Evolutionary conservation across 352 stramenopile species (phyloP).

Genomic region (Halophytophthora polymorphica): DNA sequence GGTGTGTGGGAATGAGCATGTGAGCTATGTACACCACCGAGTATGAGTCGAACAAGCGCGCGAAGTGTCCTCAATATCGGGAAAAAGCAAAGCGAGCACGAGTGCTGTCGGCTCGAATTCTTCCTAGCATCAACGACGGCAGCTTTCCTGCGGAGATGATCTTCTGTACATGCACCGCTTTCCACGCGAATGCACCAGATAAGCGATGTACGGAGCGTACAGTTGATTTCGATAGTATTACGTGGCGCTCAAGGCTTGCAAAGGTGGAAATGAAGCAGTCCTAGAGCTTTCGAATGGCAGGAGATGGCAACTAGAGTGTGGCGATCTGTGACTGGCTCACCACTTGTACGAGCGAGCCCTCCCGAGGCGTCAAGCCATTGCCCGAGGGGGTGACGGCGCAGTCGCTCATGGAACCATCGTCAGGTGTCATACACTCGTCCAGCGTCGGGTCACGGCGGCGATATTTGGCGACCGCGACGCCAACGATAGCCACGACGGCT

Average conservation of each 20-base stretch:
- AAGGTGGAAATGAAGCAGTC: neutral
- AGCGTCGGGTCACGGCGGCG: conserved; percentile 10
- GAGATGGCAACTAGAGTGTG: conserved; percentile 23
- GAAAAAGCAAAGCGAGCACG: no score
- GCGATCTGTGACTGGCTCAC: conserved; percentile 34
- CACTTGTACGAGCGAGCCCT: conserved; percentile 30
- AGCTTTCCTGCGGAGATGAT: no score
- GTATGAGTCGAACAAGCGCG: no score
- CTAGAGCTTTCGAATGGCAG: conserved; percentile 2
- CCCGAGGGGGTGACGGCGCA: conserved; percentile 14
- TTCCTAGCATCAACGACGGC: no score
- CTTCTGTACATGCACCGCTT: no score
- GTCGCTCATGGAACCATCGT: conserved; percentile 10
- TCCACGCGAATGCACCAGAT: no score
- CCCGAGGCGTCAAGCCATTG: conserved; percentile 19
- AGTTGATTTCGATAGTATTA: no score
- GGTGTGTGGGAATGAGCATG: no score
- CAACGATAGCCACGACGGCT: conserved; percentile 25
- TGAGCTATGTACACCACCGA: no score
- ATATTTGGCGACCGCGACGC: conserved; percentile 24
- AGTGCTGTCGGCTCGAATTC: no score
- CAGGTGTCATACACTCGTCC: conserved; percentile 20
- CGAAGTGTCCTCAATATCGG: no score
- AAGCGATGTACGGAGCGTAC: no score
- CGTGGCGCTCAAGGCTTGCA: neutral